Evolutionary conservation across 2,329 filamentous ascomycete species (phyloP).

Genomic region (Apiospora aurea): DNA sequence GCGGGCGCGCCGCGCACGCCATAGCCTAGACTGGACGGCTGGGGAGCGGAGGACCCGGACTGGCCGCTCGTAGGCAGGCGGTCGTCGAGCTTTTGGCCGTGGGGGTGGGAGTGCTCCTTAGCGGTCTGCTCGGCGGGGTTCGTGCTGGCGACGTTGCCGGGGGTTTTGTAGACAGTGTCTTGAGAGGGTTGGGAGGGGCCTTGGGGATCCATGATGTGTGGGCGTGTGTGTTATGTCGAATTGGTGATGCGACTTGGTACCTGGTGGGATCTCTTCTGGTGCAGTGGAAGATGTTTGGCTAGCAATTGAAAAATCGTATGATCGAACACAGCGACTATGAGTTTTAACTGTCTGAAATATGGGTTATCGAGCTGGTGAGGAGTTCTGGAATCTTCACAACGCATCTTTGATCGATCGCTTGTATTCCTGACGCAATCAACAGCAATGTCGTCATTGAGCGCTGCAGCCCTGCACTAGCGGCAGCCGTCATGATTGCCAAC

Average conservation of each 20-base stretch:
- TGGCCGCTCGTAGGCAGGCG: slow-evolving; percentile 31
- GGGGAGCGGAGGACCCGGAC: slow-evolving; percentile 29
- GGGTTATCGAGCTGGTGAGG: not conserved
- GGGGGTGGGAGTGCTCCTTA: slow-evolving; percentile 28
- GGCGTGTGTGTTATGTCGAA: not conserved
- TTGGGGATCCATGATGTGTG: slow-evolving; percentile 38
- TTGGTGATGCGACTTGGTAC: not conserved
- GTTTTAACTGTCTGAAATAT: not conserved
- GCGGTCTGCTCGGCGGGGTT: slow-evolving; percentile 37
- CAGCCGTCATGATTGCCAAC: not conserved
- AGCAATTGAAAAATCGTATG: not conserved
- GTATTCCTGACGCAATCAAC: slow-evolving; percentile 22
- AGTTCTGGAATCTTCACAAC: not conserved
- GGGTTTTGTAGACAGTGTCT: slow-evolving; percentile 36
- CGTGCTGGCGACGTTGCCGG: slow-evolving; percentile 37
- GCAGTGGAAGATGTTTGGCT: not conserved
- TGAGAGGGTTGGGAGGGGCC: slow-evolving; percentile 37
- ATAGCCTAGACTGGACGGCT: slow-evolving; percentile 37
- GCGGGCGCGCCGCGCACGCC: slow-evolving; percentile 37
- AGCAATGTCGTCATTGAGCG: slow-evolving; percentile 13
- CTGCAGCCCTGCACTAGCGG: slow-evolving; percentile 19
- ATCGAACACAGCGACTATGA: not conserved
- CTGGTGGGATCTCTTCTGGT: no score
- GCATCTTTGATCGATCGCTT: not conserved
- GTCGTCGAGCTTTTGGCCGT: slow-evolving; percentile 31